Evolutionary conservation across 2,329 filamentous ascomycete genomes (phyloP).

Genomic region (Rasamsonia emersonii): DNA sequence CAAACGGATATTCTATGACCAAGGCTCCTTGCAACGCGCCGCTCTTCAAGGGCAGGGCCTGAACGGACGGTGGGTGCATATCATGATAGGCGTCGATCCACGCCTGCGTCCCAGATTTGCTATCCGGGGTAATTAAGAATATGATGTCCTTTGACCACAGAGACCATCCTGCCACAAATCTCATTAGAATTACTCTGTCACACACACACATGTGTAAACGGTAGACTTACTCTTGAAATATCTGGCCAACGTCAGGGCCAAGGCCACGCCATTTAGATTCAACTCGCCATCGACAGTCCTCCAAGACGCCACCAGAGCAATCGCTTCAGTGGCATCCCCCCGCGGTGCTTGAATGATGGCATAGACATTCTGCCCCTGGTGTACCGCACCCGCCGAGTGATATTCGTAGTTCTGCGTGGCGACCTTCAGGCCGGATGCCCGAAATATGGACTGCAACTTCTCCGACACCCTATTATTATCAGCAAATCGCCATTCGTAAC

Average conservation of each 20-base stretch:
- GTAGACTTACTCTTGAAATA: slow-evolving; percentile 71
- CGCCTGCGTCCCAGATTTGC: slow-evolving; percentile 80
- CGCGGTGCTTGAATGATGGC: slow-evolving; percentile 86
- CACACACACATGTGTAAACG: not conserved
- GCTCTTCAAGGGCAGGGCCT: slow-evolving; percentile 76
- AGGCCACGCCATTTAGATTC: slow-evolving; percentile 79
- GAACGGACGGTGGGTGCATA: slow-evolving; percentile 63
- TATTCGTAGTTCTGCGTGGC: slow-evolving; percentile 85
- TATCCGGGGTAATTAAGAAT: slow-evolving; percentile 80
- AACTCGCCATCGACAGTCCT: slow-evolving; percentile 67
- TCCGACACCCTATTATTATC: slow-evolving; percentile 47
- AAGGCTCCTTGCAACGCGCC: slow-evolving; percentile 87
- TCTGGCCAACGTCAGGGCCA: slow-evolving; percentile 76
- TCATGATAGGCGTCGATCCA: slow-evolving; percentile 99
- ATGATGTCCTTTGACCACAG: slow-evolving; percentile 99
- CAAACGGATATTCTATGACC: slow-evolving; percentile 85
- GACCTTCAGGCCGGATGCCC: slow-evolving; percentile 73
- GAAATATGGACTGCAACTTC: slow-evolving; percentile 66
- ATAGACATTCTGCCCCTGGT: slow-evolving; percentile 83
- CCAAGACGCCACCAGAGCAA: slow-evolving; percentile 87
- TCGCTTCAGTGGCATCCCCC: slow-evolving; percentile 92
- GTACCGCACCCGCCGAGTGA: slow-evolving; percentile 62
- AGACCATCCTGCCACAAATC: slow-evolving; percentile 63
- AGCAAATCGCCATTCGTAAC: slow-evolving; percentile 8
- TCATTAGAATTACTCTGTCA: slow-evolving; percentile 10